Percentiles rank a stretch among this genome's conserved stretches.
These are phyloP conservation scores for Populus trichocarpa DNA, from an alignment of 441 rosid species.

Conservation along the genomic window DNA sequence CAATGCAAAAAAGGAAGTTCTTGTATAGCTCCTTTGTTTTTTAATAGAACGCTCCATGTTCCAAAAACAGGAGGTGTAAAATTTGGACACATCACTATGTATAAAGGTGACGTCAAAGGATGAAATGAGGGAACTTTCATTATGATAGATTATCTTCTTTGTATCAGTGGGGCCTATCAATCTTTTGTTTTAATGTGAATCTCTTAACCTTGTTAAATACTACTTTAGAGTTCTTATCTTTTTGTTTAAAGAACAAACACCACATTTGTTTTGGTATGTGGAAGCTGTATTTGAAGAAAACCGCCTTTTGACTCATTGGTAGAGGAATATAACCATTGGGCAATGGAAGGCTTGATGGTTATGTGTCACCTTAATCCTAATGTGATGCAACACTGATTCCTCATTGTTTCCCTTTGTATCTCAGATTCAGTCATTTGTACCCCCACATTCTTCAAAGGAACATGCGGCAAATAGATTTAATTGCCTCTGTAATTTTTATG, in stretches of 20 bases:
- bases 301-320: neutral
- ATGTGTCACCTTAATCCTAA: neutral
- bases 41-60: too few relatives aligned
- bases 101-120: neutral
- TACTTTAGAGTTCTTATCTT: neutral
- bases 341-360: neutral
- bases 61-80: neutral
- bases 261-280: neutral
- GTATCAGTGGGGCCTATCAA: neutral
- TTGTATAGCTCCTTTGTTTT: too few relatives aligned
- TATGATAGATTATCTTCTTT: neutral
- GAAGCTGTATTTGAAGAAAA: neutral
- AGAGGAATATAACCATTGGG: neutral
- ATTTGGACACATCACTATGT: neutral
- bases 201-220: neutral
- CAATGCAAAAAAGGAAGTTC: neutral
- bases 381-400: neutral
- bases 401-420: neutral
- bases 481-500: neutral
- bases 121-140: neutral
- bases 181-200: neutral
- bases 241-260: neutral
- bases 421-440: neutral
- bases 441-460: neutral
- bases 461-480: neutral